phyloP scores from a whole-genome alignment of 2,329 filamentous ascomycete species.

The Aaosphaeria pasadenensis region DNA sequence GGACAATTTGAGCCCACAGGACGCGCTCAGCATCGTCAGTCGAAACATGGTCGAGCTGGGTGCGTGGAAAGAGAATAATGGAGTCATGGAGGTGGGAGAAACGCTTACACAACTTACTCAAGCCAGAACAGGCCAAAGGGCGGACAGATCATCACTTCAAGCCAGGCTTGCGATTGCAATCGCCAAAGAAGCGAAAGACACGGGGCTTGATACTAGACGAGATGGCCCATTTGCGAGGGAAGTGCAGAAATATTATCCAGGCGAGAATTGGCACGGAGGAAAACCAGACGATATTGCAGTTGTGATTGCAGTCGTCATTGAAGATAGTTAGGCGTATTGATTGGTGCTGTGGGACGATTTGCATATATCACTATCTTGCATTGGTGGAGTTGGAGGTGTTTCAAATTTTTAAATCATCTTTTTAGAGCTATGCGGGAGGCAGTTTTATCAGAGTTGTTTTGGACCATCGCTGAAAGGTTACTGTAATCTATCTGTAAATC shows the following conservation, averaged over 20 bases:
- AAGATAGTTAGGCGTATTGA: slow-evolving; percentile 4
- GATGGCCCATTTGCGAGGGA: slow-evolving; percentile 95
- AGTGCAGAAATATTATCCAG: slow-evolving; percentile 81
- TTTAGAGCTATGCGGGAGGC: too few relatives aligned
- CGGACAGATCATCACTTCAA: slow-evolving; percentile 61
- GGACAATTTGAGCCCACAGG: slow-evolving; percentile 91
- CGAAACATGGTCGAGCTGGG: slow-evolving; percentile 69
- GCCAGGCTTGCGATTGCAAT: slow-evolving; percentile 76
- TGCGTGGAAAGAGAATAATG: slow-evolving; percentile 65
- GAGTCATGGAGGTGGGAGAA: slow-evolving; percentile 53
- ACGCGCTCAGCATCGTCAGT: slow-evolving; percentile 78
- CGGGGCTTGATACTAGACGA: slow-evolving; percentile 74
- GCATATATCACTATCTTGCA: too few relatives aligned
- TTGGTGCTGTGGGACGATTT: too few relatives aligned
- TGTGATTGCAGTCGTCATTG: slow-evolving; percentile 58
- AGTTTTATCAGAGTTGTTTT: too few relatives aligned
- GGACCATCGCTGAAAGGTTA: too few relatives aligned
- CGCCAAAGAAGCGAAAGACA: slow-evolving; percentile 76
- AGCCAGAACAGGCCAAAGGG: slow-evolving; percentile 42
- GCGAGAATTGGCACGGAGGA: slow-evolving; percentile 84
- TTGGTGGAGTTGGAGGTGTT: too few relatives aligned
- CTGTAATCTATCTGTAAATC: too few relatives aligned
- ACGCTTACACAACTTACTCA: slow-evolving; percentile 55
- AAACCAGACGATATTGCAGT: slow-evolving; percentile 97
- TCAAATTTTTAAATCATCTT: too few relatives aligned